phyloP scores from a whole-genome alignment of 176 grass and related monocot species.

The Avena insularis region DNA sequence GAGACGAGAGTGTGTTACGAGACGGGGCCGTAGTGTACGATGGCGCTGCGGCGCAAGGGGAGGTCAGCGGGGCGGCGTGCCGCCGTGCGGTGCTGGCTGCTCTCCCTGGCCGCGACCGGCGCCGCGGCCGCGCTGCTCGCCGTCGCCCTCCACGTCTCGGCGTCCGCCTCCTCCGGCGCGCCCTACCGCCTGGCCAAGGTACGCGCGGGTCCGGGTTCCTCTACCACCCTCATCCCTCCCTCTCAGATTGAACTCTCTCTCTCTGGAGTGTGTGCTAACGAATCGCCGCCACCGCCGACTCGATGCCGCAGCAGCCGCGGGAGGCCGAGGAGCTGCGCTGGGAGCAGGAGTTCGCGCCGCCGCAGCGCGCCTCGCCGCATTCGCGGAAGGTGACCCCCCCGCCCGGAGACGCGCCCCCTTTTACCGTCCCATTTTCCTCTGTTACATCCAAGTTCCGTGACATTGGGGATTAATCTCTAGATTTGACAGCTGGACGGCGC shows the following conservation, averaged over 20 bases:
- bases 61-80: conserved; percentile 48
- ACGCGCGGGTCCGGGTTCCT: background rate
- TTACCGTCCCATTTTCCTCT: background rate
- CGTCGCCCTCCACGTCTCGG: conserved; percentile 56
- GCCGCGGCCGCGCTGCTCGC: conserved; percentile 57
- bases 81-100: conserved; percentile 51
- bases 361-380: conserved; percentile 61
- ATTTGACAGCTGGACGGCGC: conserved; percentile 77
- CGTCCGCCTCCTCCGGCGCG: conserved; percentile 16
- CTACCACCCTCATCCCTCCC: background rate
- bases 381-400: conserved; percentile 58
- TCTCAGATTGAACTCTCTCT: conserved; percentile 17
- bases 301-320: conserved; percentile 44
- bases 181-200: conserved; percentile 67
- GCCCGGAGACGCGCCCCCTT: background rate
- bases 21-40: conserved; percentile 38
- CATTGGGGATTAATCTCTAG: conserved; percentile 55
- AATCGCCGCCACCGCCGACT: background rate
- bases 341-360: conserved; percentile 78
- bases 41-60: conserved; percentile 58
- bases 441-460: conserved; percentile 36
- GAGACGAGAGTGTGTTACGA: background rate
- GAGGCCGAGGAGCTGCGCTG: conserved; percentile 75
- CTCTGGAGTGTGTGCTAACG: background rate
- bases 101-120: conserved; percentile 48